phyloP scores from a whole-genome alignment of 176 grass and related monocot species.

The Aegilops speltoides region DNA sequence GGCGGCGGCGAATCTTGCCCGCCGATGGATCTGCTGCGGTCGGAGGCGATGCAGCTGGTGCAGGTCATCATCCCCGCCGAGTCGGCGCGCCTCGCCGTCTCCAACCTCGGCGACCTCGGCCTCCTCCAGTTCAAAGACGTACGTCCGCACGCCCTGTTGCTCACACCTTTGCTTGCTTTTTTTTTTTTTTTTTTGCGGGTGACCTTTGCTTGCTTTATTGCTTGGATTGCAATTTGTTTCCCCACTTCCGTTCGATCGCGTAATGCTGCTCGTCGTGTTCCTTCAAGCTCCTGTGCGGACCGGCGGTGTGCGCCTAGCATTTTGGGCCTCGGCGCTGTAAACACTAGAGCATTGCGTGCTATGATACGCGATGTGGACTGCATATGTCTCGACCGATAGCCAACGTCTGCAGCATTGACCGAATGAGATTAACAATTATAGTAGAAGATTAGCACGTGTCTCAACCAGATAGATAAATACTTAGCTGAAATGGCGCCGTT shows the following conservation, averaged over 20 bases:
- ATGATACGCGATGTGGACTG: neutral
- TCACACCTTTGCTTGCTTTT: neutral
- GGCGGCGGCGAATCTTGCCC: slow-evolving; percentile 58
- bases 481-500: neutral
- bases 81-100: slow-evolving; percentile 69
- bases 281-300: too few species aligned
- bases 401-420: too few species aligned
- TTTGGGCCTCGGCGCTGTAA: neutral
- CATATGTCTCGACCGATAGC: too few species aligned
- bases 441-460: neutral
- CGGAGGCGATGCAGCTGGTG: slow-evolving; percentile 96
- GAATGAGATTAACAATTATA: neutral
- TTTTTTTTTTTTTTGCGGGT: too few species aligned
- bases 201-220: neutral
- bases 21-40: slow-evolving; percentile 95
- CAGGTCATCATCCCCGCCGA: slow-evolving; percentile 94
- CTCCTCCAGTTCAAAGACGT: slow-evolving; percentile 98
- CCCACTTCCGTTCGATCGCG: neutral
- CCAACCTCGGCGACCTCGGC: slow-evolving; percentile 90
- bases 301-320: neutral
- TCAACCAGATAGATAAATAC: neutral
- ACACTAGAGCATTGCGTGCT: neutral
- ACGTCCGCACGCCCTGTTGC: neutral
- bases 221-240: neutral
- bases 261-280: neutral